Evolutionary conservation across 768 basidiomycete species (phyloP).

Genomic region (Hydnomerulius pinastri): DNA sequence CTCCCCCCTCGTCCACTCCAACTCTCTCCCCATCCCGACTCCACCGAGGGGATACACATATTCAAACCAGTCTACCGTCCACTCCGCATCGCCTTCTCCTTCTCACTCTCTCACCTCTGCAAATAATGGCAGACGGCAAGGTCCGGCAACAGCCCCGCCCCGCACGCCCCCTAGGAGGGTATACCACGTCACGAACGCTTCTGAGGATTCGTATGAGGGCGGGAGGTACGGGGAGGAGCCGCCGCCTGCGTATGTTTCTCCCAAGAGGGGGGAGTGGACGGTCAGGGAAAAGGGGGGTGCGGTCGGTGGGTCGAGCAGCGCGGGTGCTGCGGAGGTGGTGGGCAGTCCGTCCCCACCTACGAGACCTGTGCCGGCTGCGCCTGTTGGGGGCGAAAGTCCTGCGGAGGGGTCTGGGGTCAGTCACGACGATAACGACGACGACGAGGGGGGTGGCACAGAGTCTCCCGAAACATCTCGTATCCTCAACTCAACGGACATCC

Average conservation of each 20-base stretch:
- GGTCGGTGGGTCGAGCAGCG: no score
- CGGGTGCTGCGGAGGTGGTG: not conserved
- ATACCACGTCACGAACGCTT: conserved; percentile 45
- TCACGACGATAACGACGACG: conserved; percentile 1
- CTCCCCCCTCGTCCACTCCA: conserved; percentile 27
- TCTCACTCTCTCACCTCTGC: conserved; percentile 4
- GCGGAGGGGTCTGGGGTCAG: conserved; percentile 9
- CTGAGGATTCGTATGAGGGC: conserved; percentile 23
- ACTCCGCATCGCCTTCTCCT: conserved; percentile 13
- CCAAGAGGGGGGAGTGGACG: conserved; percentile 7
- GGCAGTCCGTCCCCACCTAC: conserved; percentile 11
- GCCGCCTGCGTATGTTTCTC: conserved; percentile 48
- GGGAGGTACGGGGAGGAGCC: conserved; percentile 39
- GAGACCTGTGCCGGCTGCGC: conserved; percentile 20
- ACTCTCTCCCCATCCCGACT: conserved; percentile 20
- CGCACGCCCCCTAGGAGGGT: conserved; percentile 41
- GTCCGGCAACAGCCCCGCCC: conserved; percentile 16
- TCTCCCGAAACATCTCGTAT: not conserved
- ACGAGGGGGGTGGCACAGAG: not conserved
- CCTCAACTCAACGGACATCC: conserved; percentile 11
- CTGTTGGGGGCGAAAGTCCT: not conserved
- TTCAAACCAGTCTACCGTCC: not conserved
- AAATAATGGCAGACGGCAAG: conserved; percentile 1
- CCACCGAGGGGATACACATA: conserved; percentile 8
- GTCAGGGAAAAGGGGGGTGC: conserved; percentile 23